These are phyloP conservation scores for Persicaria tinctoria DNA, from an alignment of 148 eudicot genomes.

Conservation along the genomic window DNA sequence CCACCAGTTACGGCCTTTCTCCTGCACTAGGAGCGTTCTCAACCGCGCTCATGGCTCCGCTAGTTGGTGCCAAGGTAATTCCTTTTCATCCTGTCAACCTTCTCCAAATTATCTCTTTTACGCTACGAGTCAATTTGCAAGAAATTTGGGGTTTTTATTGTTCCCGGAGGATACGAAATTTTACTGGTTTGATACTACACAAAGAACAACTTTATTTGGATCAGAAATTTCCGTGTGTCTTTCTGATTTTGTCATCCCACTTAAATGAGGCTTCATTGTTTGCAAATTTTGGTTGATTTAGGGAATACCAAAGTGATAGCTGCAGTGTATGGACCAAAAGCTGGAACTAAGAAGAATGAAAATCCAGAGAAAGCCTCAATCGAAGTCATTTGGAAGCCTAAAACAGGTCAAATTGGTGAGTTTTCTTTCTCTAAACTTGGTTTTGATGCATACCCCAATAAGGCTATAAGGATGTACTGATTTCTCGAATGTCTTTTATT, in stretches of 20 bases:
- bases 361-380: conserved; percentile 88
- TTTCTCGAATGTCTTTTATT: not conserved
- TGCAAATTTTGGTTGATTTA: conserved; percentile 12
- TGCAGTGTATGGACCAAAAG: conserved; percentile 87
- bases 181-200: not conserved
- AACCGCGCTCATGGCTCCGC: conserved; percentile 93
- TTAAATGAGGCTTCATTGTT: not conserved
- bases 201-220: not conserved
- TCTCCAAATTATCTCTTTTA: not conserved
- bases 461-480: no score
- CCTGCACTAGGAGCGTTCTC: conserved; percentile 49
- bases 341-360: conserved; percentile 89
- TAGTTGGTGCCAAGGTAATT: conserved; percentile 74
- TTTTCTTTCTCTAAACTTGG: not conserved
- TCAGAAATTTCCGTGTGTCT: not conserved
- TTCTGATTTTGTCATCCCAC: not conserved
- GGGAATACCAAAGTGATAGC: conserved; percentile 87
- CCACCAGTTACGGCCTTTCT: conserved; percentile 66
- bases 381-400: conserved; percentile 93
- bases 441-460: not conserved
- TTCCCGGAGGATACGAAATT: not conserved
- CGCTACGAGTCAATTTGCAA: not conserved
- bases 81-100: not conserved
- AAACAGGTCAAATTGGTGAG: conserved; percentile 83
- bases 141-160: not conserved